A percentile compares a stretch with the other conserved stretches of the same genome.
Conservation (phyloP, 164 flowering plant species). For the Aristolochia contorta region DNA sequence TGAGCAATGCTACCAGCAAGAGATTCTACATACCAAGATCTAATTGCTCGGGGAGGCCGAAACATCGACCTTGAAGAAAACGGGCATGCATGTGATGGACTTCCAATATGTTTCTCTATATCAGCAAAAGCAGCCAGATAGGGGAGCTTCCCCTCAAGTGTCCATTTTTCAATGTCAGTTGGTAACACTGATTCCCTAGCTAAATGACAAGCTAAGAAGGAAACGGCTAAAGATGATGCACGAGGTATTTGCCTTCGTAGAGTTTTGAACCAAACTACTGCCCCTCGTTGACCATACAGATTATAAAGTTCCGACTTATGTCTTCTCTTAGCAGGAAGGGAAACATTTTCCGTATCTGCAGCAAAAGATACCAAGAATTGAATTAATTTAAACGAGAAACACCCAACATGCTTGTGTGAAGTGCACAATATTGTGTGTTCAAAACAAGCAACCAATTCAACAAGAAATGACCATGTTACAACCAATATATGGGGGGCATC, state of each 20-base stretch:
- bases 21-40: slow-evolving; percentile 50
- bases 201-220: slow-evolving; percentile 73
- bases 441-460: not conserved
- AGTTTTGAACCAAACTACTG: slow-evolving; percentile 48
- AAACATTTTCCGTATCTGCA: slow-evolving; percentile 28
- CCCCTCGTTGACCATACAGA: slow-evolving; percentile 41
- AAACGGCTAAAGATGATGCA: slow-evolving; percentile 47
- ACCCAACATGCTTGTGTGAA: not conserved
- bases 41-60: slow-evolving; percentile 40
- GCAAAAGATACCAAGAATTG: not conserved
- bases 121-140: slow-evolving; percentile 61
- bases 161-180: slow-evolving; percentile 68
- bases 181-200: slow-evolving; percentile 70
- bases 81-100: slow-evolving; percentile 41
- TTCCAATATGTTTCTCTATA: slow-evolving; percentile 43
- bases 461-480: not conserved
- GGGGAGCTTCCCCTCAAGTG: slow-evolving; percentile 82
- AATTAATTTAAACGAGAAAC: not conserved
- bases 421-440: not conserved
- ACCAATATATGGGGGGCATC: too few relatives aligned
- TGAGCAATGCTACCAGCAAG: slow-evolving; percentile 60
- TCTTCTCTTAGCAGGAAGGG: slow-evolving; percentile 8
- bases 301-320: slow-evolving; percentile 42
- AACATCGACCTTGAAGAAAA: slow-evolving; percentile 58
- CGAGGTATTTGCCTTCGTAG: slow-evolving; percentile 51